These are phyloP conservation scores for Acacia acuminata DNA, from an alignment of 306 rosid genomes.

Conservation along the genomic window DNA sequence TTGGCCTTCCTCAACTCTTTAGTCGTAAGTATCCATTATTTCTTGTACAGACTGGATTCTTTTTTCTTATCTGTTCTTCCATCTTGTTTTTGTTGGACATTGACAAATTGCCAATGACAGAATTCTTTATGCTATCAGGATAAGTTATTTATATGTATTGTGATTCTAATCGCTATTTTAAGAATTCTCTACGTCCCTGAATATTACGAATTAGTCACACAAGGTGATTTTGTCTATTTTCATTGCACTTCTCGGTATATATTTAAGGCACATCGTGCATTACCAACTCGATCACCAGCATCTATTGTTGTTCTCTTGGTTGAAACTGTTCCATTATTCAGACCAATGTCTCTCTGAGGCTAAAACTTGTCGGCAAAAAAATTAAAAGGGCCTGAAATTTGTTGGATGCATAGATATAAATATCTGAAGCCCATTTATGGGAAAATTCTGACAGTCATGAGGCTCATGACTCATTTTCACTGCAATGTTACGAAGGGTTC, in stretches of 20 bases:
- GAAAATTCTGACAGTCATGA: not conserved
- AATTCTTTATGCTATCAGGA: not conserved
- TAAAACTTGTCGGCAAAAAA: not conserved
- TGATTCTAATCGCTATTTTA: not conserved
- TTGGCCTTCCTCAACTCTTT: conserved; percentile 87
- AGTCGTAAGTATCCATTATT: conserved; percentile 60
- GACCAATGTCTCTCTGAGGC: not conserved
- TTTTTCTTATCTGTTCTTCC: not conserved
- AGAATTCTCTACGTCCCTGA: not conserved
- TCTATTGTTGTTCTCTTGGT: conserved; percentile 8
- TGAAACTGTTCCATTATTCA: conserved; percentile 1
- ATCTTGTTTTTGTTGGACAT: not conserved
- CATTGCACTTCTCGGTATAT: not conserved
- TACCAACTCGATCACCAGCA: not conserved
- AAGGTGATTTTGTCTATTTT: not conserved
- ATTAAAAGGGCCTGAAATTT: not conserved
- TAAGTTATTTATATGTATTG: not conserved
- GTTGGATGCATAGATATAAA: not conserved
- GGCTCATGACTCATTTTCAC: not conserved
- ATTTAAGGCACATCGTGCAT: not conserved
- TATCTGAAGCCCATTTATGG: not conserved
- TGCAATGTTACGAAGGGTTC: conserved; percentile 60
- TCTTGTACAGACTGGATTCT: not conserved
- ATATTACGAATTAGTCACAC: not conserved
- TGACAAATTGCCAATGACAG: not conserved